Evolutionary conservation across 306 rosid species (phyloP).

Genomic region (Vigna angularis): DNA sequence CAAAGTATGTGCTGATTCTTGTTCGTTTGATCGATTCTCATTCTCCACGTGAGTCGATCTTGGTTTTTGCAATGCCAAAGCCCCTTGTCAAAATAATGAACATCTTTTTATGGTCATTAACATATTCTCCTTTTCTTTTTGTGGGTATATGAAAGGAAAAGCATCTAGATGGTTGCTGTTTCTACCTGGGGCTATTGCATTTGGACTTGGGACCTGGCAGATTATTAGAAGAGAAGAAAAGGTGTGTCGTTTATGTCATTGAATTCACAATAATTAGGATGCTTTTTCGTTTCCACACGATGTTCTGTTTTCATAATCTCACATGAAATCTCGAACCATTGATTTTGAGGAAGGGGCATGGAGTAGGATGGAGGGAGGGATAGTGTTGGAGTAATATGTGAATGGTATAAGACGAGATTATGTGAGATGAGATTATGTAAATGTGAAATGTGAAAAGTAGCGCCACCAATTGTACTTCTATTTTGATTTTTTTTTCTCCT

Average conservation of each 20-base stretch:
- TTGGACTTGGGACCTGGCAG: conserved; percentile 99
- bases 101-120: conserved; percentile 5
- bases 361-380: background rate
- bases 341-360: background rate
- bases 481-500: background rate
- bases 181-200: conserved; percentile 88
- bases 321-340: background rate
- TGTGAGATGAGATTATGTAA: conserved; percentile 8
- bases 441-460: background rate
- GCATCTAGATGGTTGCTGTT: conserved; percentile 73
- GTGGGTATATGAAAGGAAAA: conserved; percentile 52
- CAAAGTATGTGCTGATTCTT: conserved; percentile 48
- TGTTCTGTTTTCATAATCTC: conserved; percentile 8
- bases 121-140: background rate
- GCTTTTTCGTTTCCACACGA: no score
- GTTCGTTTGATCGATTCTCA: conserved; percentile 18
- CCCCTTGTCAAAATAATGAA: conserved; percentile 5
- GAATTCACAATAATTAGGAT: conserved; percentile 17
- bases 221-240: conserved; percentile 87
- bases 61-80: conserved; percentile 28
- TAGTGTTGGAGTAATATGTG: conserved; percentile 5
- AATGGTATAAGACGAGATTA: background rate
- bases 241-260: conserved; percentile 46
- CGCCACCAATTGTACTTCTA: background rate
- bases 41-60: conserved; percentile 12